Evolutionary conservation across 345 rosid genomes (phyloP).

Genomic region (Arabidopsis suecica): DNA sequence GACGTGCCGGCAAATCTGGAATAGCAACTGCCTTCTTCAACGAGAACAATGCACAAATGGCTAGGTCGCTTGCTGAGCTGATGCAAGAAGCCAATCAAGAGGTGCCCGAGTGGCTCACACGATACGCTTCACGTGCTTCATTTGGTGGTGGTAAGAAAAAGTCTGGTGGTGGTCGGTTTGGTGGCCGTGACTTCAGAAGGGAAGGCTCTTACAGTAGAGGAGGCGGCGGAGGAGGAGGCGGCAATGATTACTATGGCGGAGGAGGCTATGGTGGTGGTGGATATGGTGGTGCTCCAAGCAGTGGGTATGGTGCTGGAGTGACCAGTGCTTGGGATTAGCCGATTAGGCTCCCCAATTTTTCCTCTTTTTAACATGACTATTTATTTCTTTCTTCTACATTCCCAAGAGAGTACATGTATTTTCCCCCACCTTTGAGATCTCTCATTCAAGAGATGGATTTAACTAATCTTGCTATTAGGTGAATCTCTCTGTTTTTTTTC

Average conservation of each 20-base stretch:
- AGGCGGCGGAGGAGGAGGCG: slow-evolving; percentile 65
- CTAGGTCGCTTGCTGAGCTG: slow-evolving; percentile 74
- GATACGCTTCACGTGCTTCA: slow-evolving; percentile 76
- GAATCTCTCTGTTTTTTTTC: slow-evolving; percentile 27
- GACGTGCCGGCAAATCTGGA: slow-evolving; percentile 94
- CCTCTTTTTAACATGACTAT: slow-evolving; percentile 27
- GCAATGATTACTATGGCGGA: slow-evolving; percentile 51
- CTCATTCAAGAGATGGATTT: slow-evolving; percentile 37
- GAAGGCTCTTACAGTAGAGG: slow-evolving; percentile 68
- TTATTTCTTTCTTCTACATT: slow-evolving; percentile 36
- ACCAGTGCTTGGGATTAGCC: slow-evolving; percentile 88
- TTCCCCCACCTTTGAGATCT: slow-evolving; percentile 31
- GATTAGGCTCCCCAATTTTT: slow-evolving; percentile 39
- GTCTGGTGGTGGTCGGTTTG: slow-evolving; percentile 85
- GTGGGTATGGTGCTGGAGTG: slow-evolving; percentile 54
- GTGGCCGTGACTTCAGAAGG: slow-evolving; percentile 88
- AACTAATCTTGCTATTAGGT: slow-evolving; percentile 42
- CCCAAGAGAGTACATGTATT: slow-evolving; percentile 44
- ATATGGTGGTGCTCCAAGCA: slow-evolving; percentile 44
- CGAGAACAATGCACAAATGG: slow-evolving; percentile 71
- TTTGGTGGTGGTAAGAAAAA: slow-evolving; percentile 66
- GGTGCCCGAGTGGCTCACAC: slow-evolving; percentile 95
- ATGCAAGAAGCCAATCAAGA: slow-evolving; percentile 98
- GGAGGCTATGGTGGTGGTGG: slow-evolving; percentile 42
- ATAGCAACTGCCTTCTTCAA: slow-evolving; percentile 97